phyloP scores from a whole-genome alignment of 495 filamentous ascomycete genomes.

The Neurospora sublineolata region DNA sequence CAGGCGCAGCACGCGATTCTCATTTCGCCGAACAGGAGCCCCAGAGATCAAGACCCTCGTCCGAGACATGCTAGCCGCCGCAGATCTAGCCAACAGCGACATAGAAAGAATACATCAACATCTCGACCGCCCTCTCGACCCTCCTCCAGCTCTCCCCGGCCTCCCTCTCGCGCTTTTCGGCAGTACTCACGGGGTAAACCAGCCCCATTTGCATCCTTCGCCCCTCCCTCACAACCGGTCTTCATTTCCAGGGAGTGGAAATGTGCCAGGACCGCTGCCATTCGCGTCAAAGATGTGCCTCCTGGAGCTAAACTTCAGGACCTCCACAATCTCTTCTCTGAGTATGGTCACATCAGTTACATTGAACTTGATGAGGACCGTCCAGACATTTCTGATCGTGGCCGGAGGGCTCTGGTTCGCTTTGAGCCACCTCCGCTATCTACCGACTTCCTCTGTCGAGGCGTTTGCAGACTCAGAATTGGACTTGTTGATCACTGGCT shows the following conservation, averaged over 20 bases:
- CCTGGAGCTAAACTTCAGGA: constrained; percentile 12
- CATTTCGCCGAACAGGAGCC: neutral
- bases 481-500: neutral
- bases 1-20: neutral
- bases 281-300: constrained; percentile 19
- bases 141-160: neutral
- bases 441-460: constrained; percentile 10
- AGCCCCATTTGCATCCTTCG: neutral
- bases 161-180: neutral
- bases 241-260: constrained; percentile 17
- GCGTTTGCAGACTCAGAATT: constrained; percentile 3
- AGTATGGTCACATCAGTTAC: constrained; percentile 20
- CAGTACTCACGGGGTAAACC: neutral
- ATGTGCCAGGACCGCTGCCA: constrained; percentile 8
- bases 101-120: constrained; percentile 12
- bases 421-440: constrained; percentile 29
- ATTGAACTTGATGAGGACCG: constrained; percentile 23
- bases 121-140: constrained; percentile 18
- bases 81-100: neutral
- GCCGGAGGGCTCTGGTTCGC: constrained; percentile 15
- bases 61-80: neutral
- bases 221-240: neutral
- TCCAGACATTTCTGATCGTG: neutral
- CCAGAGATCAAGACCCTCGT: neutral
- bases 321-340: constrained; percentile 14